Conservation (phyloP, 2,329 filamentous ascomycete species). For the Claviceps arundinis region DNA sequence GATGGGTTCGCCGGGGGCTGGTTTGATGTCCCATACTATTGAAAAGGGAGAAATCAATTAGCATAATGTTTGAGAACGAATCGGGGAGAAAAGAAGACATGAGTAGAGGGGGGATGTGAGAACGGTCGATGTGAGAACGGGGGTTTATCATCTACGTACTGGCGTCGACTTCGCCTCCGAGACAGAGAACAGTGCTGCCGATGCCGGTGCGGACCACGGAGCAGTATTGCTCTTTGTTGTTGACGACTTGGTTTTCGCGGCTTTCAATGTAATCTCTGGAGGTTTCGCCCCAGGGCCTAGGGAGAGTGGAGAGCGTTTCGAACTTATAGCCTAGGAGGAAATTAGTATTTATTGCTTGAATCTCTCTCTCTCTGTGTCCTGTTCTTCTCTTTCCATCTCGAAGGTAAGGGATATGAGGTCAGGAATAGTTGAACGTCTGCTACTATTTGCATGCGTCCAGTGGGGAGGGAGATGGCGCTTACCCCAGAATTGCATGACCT, state of each 20-base stretch:
- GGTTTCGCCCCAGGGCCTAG: constrained; percentile 59
- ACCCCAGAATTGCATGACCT: constrained; percentile 93
- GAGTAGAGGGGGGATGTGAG: neutral
- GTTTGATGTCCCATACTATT: constrained; percentile 73
- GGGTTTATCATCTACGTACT: constrained; percentile 31
- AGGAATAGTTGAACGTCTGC: neutral
- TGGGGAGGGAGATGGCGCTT: constrained; percentile 4
- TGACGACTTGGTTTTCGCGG: constrained; percentile 58
- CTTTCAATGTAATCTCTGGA: constrained; percentile 65
- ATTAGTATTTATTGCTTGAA: no score
- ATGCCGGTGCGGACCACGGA: constrained; percentile 84
- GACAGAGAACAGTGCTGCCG: constrained; percentile 57
- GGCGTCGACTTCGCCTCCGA: constrained; percentile 90
- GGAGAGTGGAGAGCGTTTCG: constrained; percentile 69
- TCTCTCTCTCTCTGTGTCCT: neutral
- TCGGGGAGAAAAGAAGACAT: no score
- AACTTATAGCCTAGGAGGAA: constrained; percentile 74
- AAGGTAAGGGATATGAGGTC: no score
- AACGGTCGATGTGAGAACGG: neutral
- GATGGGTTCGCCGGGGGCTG: constrained; percentile 51
- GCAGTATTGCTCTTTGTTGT: constrained; percentile 90
- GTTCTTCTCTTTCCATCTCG: neutral
- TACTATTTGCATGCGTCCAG: neutral
- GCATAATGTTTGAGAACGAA: neutral
- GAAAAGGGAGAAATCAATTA: neutral